Evolutionary conservation across 2,329 filamentous ascomycete genomes (phyloP).

Genomic region (Trichoderma hamatum): DNA sequence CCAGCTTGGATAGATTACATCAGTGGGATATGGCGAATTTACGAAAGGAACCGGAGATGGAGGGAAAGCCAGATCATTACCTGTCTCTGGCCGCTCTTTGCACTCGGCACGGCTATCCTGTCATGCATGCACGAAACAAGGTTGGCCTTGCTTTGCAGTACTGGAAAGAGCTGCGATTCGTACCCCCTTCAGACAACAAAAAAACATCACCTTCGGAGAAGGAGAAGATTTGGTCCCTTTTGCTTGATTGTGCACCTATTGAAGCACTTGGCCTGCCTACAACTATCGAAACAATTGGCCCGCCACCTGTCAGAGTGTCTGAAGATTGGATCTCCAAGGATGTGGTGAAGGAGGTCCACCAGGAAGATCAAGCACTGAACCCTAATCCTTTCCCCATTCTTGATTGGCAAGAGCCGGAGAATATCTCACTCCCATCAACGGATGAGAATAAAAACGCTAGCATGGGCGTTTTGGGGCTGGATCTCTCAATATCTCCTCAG

Average conservation of each 20-base stretch:
- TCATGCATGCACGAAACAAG: constrained; percentile 68
- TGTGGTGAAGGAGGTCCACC: constrained; percentile 60
- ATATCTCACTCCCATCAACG: constrained; percentile 58
- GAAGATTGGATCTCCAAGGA: constrained; percentile 72
- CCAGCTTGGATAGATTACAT: constrained; percentile 69
- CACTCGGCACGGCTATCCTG: constrained; percentile 68
- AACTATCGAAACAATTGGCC: constrained; percentile 47
- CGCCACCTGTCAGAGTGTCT: constrained; percentile 70
- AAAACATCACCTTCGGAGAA: constrained; percentile 44
- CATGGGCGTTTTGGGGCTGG: constrained; percentile 57
- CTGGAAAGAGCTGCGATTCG: constrained; percentile 67
- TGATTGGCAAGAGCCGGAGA: constrained; percentile 75
- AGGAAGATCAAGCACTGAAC: constrained; percentile 45
- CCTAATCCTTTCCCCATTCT: constrained; percentile 50
- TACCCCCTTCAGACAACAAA: constrained; percentile 44
- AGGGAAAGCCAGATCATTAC: constrained; percentile 51
- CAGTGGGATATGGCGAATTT: constrained; percentile 68
- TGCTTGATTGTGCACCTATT: constrained; percentile 64
- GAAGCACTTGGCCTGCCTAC: constrained; percentile 50
- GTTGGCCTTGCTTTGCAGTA: constrained; percentile 76
- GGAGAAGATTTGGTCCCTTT: constrained; percentile 65
- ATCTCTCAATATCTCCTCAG: constrained; percentile 59
- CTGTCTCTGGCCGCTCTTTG: constrained; percentile 66
- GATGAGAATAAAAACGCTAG: constrained; percentile 52
- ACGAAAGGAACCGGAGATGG: constrained; percentile 51